A percentile compares a stretch with the other conserved stretches of the same genome.
phyloP scores from a whole-genome alignment of 345 rosid genomes.

The Hibiscus mutabilis region DNA sequence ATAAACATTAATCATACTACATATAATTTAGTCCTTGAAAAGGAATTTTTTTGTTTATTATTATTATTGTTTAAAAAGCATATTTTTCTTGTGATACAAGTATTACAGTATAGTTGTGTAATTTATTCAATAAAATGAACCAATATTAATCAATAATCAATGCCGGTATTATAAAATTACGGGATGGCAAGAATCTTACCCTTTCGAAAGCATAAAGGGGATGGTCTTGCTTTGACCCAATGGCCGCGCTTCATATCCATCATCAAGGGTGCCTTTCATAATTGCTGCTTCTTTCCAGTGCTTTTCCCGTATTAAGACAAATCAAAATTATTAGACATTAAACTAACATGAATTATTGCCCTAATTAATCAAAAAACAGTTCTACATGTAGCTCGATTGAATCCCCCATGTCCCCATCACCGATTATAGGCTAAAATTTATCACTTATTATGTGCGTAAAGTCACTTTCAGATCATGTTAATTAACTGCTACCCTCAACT shows the following conservation, averaged over 20 bases:
- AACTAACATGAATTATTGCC: not conserved
- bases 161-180: not conserved
- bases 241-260: not conserved
- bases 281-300: not conserved
- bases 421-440: not conserved
- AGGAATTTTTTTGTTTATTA: not conserved
- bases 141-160: too few species aligned
- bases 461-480: not conserved
- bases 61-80: not conserved
- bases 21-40: not conserved
- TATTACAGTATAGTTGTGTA: conserved; percentile 2
- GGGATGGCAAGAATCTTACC: conserved; percentile 23
- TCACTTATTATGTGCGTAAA: not conserved
- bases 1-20: not conserved
- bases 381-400: not conserved
- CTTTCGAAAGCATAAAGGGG: conserved; percentile 11
- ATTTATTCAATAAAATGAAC: not conserved
- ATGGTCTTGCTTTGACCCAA: not conserved
- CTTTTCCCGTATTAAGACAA: not conserved
- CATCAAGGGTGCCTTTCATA: not conserved
- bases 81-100: conserved; percentile 5
- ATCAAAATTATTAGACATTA: not conserved
- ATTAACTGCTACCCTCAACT: not conserved
- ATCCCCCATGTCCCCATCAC: not conserved
- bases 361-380: conserved; percentile 2